Conservation (phyloP, 2,329 filamentous ascomycete species). For the Monosporascus sp. region DNA sequence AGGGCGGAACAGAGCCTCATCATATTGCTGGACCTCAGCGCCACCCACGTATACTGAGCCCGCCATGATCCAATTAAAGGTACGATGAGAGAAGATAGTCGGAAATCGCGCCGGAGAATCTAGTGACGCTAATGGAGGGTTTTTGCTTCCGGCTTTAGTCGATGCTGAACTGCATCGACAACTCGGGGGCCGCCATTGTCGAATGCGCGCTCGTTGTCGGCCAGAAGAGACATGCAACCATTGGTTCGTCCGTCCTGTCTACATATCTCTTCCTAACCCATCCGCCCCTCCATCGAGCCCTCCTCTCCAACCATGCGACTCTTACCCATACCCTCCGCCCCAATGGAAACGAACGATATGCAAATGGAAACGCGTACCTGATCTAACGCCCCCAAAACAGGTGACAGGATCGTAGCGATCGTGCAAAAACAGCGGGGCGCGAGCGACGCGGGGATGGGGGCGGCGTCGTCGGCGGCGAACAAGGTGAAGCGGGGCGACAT, state of each 20-base stretch:
- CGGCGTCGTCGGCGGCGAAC: constrained; percentile 67
- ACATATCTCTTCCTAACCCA: not conserved
- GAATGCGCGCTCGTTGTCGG: constrained; percentile 92
- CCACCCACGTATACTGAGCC: constrained; percentile 18
- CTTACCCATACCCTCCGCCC: too few species aligned
- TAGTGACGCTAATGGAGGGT: not conserved
- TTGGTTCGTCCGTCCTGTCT: constrained; percentile 57
- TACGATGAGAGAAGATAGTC: constrained; percentile 22
- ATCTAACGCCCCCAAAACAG: constrained; percentile 37
- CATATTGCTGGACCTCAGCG: constrained; percentile 6
- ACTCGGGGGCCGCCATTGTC: constrained; percentile 94
- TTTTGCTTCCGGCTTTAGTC: constrained; percentile 59
- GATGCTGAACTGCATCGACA: constrained; percentile 99
- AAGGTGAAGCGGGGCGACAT: constrained; percentile 97
- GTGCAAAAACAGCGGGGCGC: constrained; percentile 92
- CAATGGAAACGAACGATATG: too few species aligned
- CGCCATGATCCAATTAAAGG: constrained; percentile 92
- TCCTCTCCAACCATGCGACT: not conserved
- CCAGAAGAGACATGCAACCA: constrained; percentile 81
- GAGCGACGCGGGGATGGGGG: constrained; percentile 65
- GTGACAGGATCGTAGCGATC: constrained; percentile 94
- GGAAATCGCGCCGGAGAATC: not conserved
- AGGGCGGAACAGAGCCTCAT: not conserved
- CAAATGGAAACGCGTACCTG: too few species aligned
- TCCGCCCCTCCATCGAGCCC: not conserved